Base-by-base conservation (phyloP, 805 yeast genomes). In the Candida saitoana region DNA sequence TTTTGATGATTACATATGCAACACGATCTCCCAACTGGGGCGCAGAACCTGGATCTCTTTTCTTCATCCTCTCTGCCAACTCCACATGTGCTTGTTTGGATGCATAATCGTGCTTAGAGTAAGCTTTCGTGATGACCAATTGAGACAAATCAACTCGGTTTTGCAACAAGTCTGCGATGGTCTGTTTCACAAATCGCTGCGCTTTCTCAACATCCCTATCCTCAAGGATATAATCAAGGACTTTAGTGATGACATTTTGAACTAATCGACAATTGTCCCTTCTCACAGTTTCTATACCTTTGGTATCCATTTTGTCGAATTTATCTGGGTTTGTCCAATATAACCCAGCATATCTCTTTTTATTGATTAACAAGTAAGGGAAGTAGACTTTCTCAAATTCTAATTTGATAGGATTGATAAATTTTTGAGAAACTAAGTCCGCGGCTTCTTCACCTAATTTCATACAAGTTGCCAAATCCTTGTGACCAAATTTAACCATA, bases 51-150 rank as follows among this genome's bases (percentile, higher is more conserved):
- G 96, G 84, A 58, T 93, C 99, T 71, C 99, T 83, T 59, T 89
- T 88, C 41, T 82, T 77, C 97, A 93, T 93, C 53, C 97, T 75
- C 55, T 90, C 96, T 0, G 99, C 96, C 35, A 93, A 74, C 51
- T 91, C 97, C 19, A 90, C 95, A 62, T 93, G 99, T 0, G 99
- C 97, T 62, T 93, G 99, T 48, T 93, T 95, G 19, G 90, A 95
- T 3, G 96, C 85, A 62, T 93, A 93, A 55, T 93, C 96, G 40
- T 86, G 84, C 44, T 85, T 73, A 3, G 97, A 84, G 35, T 91
- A 73, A 5, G 95, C 95, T 59, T 93, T 93, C 2, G 98, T 87
- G 49, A 93, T 93, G 43, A 93, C 96, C 55, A 93, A 69, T 56
- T 87, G 95, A 2, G 96, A 89, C 63, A 95, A 73, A 67, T 93